Evolutionary conservation across 1,284 basidiomycete species (phyloP).

Genomic region (Microstroma glucosiphilum): DNA sequence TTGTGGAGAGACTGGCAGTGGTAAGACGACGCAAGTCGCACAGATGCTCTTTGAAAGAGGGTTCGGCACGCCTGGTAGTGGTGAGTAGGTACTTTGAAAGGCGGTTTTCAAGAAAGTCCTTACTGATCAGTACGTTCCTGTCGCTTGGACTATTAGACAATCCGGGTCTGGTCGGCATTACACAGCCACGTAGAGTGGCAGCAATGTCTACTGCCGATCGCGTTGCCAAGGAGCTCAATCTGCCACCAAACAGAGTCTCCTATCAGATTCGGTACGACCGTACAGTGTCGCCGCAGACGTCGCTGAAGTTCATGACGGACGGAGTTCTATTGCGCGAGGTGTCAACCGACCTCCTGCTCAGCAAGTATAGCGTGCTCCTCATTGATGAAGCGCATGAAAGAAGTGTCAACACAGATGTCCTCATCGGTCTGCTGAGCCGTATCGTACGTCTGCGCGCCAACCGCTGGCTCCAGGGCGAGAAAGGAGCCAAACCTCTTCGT

Average conservation of each 20-base stretch:
- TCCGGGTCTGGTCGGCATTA: slow-evolving; percentile 95
- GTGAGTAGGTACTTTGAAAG: too few relatives aligned
- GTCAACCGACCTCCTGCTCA: slow-evolving; percentile 79
- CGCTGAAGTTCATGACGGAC: slow-evolving; percentile 99
- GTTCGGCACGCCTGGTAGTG: slow-evolving; percentile 68
- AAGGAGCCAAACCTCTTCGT: slow-evolving; percentile 64
- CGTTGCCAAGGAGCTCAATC: slow-evolving; percentile 77
- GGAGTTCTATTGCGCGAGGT: slow-evolving; percentile 92
- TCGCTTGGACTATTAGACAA: slow-evolving; percentile 61
- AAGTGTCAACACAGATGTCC: slow-evolving; percentile 95
- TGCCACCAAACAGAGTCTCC: slow-evolving; percentile 73
- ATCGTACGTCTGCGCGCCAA: slow-evolving; percentile 72
- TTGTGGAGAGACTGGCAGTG: slow-evolving; percentile 85
- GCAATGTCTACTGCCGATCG: slow-evolving; percentile 91
- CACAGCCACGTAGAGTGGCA: slow-evolving; percentile 93
- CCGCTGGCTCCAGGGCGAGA: slow-evolving; percentile 34
- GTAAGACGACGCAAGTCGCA: slow-evolving; percentile 96
- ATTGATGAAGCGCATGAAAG: slow-evolving; percentile 98
- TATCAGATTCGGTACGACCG: slow-evolving; percentile 97
- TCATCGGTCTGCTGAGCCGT: slow-evolving; percentile 89
- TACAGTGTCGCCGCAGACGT: slow-evolving; percentile 77
- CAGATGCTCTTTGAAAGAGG: slow-evolving; percentile 92
- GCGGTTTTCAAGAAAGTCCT: slow-evolving; percentile 5
- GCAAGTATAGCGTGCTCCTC: slow-evolving; percentile 77
- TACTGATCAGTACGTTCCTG: neutral